Conservation (phyloP, 2,329 filamentous ascomycete species). For the Aspergillus glaucus region DNA sequence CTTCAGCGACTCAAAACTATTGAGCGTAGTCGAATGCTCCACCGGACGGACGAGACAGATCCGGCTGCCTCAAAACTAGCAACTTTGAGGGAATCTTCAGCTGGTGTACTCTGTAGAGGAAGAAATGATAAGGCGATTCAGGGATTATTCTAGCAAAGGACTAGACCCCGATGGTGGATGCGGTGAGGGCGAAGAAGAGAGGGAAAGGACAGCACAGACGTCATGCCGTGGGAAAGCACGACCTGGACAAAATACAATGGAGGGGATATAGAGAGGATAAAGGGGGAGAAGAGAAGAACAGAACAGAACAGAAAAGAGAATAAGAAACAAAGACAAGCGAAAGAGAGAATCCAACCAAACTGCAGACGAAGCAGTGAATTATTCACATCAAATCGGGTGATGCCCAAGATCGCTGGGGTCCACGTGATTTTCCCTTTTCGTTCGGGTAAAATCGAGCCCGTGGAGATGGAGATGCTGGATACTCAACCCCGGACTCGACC, state of each 20-base stretch:
- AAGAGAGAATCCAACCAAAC: too few species aligned
- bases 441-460: neutral
- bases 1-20: neutral
- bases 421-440: neutral
- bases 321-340: neutral
- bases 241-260: neutral
- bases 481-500: too few species aligned
- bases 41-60: slow-evolving; percentile 10
- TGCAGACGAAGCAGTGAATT: neutral
- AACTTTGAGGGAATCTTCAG: slow-evolving; percentile 1
- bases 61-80: slow-evolving; percentile 12
- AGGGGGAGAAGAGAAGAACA: neutral
- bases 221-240: slow-evolving; percentile 17
- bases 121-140: neutral
- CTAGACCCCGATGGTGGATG: slow-evolving; percentile 13
- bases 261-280: neutral
- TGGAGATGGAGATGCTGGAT: too few species aligned
- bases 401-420: neutral
- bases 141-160: slow-evolving; percentile 2
- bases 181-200: slow-evolving; percentile 15
- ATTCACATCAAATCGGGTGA: neutral
- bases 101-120: neutral
- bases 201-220: slow-evolving; percentile 9
- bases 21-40: neutral
- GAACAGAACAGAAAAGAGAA: neutral